Conservation (phyloP, 2,329 filamentous ascomycete genomes). For the Cladophialophora yegresii region DNA sequence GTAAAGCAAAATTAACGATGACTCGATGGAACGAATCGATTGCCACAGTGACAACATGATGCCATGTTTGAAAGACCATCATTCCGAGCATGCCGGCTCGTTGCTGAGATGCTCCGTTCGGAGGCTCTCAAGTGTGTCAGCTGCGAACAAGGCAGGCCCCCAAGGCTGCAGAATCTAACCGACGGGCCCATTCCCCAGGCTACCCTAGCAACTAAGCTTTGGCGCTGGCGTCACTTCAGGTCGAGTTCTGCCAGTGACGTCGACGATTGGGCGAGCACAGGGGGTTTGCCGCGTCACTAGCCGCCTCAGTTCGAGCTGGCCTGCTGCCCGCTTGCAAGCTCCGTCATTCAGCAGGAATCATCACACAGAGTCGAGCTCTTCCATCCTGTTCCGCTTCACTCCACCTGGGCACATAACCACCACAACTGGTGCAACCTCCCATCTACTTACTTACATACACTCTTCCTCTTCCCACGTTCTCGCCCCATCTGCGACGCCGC, state of each 20-base stretch:
- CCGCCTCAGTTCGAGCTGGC: slow-evolving; percentile 4
- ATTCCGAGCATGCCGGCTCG: not conserved
- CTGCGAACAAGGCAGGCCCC: not conserved
- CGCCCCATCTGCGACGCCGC: slow-evolving; percentile 1
- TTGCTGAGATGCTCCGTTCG: not conserved
- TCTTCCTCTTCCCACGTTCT: slow-evolving; percentile 1
- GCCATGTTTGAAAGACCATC: not conserved
- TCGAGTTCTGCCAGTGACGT: slow-evolving; percentile 18
- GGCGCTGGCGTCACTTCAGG: slow-evolving; percentile 12
- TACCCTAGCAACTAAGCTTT: slow-evolving; percentile 11
- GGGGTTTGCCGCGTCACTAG: slow-evolving; percentile 7
- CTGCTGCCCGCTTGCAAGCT: not conserved
- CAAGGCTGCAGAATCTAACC: not conserved
- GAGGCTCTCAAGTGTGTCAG: not conserved
- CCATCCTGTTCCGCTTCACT: slow-evolving; percentile 4
- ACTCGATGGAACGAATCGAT: slow-evolving; percentile 2
- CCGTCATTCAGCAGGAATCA: slow-evolving; percentile 5
- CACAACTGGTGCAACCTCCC: not conserved
- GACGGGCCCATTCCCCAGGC: not conserved
- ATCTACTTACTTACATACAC: slow-evolving; percentile 13
- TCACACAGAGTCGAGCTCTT: slow-evolving; percentile 3
- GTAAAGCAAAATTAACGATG: not conserved
- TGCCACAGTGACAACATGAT: slow-evolving; percentile 20
- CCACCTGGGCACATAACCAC: not conserved
- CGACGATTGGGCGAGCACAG: slow-evolving; percentile 7